These are phyloP conservation scores for Clonostachys sp. DNA, from an alignment of 2,329 filamentous ascomycete genomes.

Conservation along the genomic window DNA sequence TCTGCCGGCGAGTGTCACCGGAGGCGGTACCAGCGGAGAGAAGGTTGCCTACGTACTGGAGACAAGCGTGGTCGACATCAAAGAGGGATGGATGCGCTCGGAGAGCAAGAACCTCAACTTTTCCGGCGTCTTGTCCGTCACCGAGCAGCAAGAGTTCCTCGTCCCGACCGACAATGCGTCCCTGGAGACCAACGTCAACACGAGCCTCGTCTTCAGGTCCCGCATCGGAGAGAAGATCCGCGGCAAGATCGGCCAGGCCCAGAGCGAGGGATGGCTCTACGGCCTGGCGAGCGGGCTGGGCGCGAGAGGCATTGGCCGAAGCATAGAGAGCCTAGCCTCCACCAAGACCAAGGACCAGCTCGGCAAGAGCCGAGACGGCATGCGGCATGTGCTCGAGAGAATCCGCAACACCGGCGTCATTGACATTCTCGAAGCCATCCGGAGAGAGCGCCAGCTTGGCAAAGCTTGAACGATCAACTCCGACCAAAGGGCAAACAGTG, in stretches of 20 bases:
- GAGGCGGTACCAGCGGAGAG: slow-evolving; percentile 52
- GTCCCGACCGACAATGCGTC: slow-evolving; percentile 19
- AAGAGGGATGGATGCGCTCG: slow-evolving; percentile 77
- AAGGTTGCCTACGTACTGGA: slow-evolving; percentile 79
- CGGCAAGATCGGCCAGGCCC: slow-evolving; percentile 43
- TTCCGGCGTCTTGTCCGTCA: slow-evolving; percentile 72
- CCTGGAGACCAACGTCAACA: slow-evolving; percentile 60
- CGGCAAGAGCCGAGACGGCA: slow-evolving; percentile 76
- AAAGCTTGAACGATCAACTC: too few species aligned
- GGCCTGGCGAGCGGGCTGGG: slow-evolving; percentile 56
- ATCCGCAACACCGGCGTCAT: slow-evolving; percentile 54
- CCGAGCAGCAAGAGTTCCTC: slow-evolving; percentile 70
- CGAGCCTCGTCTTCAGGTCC: slow-evolving; percentile 70
- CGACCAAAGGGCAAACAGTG: too few species aligned
- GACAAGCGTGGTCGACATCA: slow-evolving; percentile 73
- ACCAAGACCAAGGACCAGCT: slow-evolving; percentile 74
- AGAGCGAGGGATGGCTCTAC: slow-evolving; percentile 40
- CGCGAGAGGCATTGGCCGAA: slow-evolving; percentile 68
- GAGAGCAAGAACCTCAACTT: slow-evolving; percentile 80
- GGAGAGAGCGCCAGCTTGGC: slow-evolving; percentile 31
- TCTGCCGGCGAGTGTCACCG: slow-evolving; percentile 65
- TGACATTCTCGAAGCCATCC: slow-evolving; percentile 51
- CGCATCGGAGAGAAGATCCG: slow-evolving; percentile 66
- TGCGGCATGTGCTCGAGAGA: slow-evolving; percentile 75
- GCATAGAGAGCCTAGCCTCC: slow-evolving; percentile 74